phyloP scores from a whole-genome alignment of 2,329 filamentous ascomycete species.

The Magnaporthiopsis poae region DNA sequence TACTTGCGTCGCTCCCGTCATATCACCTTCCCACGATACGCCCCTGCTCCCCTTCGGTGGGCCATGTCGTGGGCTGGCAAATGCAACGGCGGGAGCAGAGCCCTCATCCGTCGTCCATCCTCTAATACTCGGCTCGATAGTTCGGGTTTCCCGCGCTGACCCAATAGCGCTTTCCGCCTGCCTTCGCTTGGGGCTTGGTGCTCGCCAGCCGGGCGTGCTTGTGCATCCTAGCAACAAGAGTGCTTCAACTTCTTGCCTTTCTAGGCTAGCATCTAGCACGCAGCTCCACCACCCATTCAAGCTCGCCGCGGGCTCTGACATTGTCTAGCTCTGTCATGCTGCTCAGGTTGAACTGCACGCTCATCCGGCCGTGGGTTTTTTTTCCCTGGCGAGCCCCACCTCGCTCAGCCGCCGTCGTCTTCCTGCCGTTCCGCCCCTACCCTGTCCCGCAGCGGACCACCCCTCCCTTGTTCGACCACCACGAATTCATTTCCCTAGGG shows the following conservation, averaged over 20 bases:
- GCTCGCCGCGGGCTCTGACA: too few species aligned
- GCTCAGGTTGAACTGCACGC: not conserved
- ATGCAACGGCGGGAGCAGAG: not conserved
- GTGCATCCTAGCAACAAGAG: not conserved
- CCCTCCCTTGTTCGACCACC: not conserved
- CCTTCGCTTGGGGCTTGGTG: not conserved
- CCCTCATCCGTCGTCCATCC: not conserved
- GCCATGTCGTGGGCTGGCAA: not conserved
- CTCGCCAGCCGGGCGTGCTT: not conserved
- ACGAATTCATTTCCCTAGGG: not conserved
- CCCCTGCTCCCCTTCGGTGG: too few species aligned
- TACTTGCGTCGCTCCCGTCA: not conserved
- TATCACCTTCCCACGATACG: not conserved
- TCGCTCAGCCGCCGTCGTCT: not conserved
- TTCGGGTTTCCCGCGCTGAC: not conserved
- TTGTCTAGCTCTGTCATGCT: too few species aligned
- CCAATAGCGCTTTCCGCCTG: not conserved
- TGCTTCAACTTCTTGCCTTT: too few species aligned
- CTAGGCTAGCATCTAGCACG: too few species aligned
- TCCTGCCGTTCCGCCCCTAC: not conserved
- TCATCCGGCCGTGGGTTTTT: not conserved
- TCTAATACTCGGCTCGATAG: not conserved
- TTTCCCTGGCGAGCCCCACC: not conserved
- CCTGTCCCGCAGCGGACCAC: not conserved
- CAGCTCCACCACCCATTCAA: not conserved